Evolutionary conservation across 129 eudicot species (phyloP), one percentile per base, ranked within the genome.

Genomic region (Escallonia rubra): DNA sequence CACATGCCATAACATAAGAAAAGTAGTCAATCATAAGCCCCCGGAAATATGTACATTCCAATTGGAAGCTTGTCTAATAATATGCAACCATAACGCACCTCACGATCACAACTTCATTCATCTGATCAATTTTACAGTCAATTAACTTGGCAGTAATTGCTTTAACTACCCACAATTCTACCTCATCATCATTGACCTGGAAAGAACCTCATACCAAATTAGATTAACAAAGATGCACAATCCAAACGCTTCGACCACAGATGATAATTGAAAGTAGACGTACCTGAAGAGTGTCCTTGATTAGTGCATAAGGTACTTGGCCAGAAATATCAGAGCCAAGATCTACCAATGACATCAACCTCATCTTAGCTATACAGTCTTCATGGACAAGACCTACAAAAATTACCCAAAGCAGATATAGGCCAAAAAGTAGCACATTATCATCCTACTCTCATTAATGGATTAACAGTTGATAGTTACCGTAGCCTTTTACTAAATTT

Each of bases 61-160:
- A 38, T 57, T 2, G 42, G 43, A 71, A 8, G 34, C n/a, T 39
- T 43, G 54, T 39, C 59, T 41, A 3, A 10, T 5, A 9, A 23
- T 23, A 23, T 23, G 34, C 34, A 23, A 23, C 6, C 15, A 39
- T 23, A 66, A 49, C 50, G 10, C 70, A 91, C 96, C 90, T 88
- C 70, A 83, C 94, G 43, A 66, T 77, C 61, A 91, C 78, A 50
- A 83, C 81, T 69, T 83, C 78, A 76, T 91, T 91, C 87, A 88
- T 88, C 70, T 91, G 98, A 70, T 91, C 96, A 34, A 91, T 83
- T 78, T 90, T 91, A 77, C 98, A 91, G 63, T 86, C 87, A 5
- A 88, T 64, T 69, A 91, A 66, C 82, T 85, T 88, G 39, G 91
- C 83, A 2, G 87, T 75, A 8, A 88, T 83, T 75, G 95, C 98